Evolutionary conservation across 805 yeast species (phyloP).

Genomic region (Metschnikowia picachoensis): DNA sequence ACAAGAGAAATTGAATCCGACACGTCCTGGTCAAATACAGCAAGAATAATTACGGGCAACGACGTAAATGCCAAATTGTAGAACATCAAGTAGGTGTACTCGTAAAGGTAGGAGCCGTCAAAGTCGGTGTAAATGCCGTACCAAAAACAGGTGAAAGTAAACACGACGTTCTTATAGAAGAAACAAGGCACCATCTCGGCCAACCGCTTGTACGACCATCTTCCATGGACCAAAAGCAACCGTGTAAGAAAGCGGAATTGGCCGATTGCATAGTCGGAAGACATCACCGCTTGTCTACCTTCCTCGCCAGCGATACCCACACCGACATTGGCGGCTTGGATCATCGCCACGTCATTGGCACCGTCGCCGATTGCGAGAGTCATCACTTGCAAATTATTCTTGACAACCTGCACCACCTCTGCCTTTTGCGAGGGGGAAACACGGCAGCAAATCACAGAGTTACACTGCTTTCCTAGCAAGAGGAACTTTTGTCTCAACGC

Average conservation of each 20-base stretch:
- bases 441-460: constrained; percentile 79
- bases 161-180: constrained; percentile 75
- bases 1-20: constrained; percentile 61
- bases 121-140: constrained; percentile 69
- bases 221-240: constrained; percentile 70
- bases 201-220: constrained; percentile 82
- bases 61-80: constrained; percentile 83
- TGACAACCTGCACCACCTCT: constrained; percentile 76
- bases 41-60: constrained; percentile 72
- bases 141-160: constrained; percentile 74
- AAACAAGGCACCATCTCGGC: constrained; percentile 82
- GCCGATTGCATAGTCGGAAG: constrained; percentile 82
- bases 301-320: constrained; percentile 92
- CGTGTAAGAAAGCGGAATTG: constrained; percentile 72
- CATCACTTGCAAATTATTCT: constrained; percentile 71
- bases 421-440: constrained; percentile 89
- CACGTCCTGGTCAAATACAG: constrained; percentile 80
- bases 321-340: constrained; percentile 83
- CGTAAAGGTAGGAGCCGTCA: constrained; percentile 77
- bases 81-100: constrained; percentile 76
- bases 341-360: constrained; percentile 87
- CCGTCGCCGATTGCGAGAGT: constrained; percentile 88
- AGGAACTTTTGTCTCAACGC: constrained; percentile 47
- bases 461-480: constrained; percentile 72
- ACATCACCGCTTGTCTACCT: constrained; percentile 87